Evolutionary conservation across 129 eudicot species (phyloP), one percentile per base, ranked within the genome.

Genomic region (Calendula officinalis): DNA sequence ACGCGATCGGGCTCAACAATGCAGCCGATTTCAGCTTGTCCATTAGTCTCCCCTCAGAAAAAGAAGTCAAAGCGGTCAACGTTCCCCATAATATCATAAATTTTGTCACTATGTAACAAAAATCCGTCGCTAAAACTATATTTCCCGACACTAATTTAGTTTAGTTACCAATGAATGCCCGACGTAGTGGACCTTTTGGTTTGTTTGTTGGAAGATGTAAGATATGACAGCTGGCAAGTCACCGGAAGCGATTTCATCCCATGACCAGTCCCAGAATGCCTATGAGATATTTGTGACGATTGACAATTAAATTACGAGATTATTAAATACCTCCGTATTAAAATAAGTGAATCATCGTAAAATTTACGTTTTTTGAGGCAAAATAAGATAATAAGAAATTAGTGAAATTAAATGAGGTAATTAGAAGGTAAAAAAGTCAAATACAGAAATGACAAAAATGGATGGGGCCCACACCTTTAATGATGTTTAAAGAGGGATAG

Each of bases 191-290:
- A 80, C 49, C 64, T 80, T 82, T 63, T 91, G 87, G 14, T 78
- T 80, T 1, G 97, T 84, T 71, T 91, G 87, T 42, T 52, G 43
- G 71, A 42, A 91, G 43, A 87, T 77, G 47, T 77, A 78, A 33
- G 74, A 76, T 40, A 91, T 62, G 3, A 70, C 64, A 32, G 97
- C 78, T 2, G 92, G 97, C 34, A 86, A 67, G 54, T 91, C 97
- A 66, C 82, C 79, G 39, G 71, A 51, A 11, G 76, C 86, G 7
- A 91, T 70, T 37, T 87, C 95, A 70, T 91, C 97, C 97, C 97
- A 91, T 61, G 95, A 78, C 97, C 97, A 91, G 30, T 91, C 57
- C 97, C 97, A 91, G 61, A 46, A 91, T 43, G 76, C 95, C 97
- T 90, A 71, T 13, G 15, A 50, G 3, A 47, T 4, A 41, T 62